Conservation (phyloP, 495 filamentous ascomycete genomes). For the Penicillium antarcticum region DNA sequence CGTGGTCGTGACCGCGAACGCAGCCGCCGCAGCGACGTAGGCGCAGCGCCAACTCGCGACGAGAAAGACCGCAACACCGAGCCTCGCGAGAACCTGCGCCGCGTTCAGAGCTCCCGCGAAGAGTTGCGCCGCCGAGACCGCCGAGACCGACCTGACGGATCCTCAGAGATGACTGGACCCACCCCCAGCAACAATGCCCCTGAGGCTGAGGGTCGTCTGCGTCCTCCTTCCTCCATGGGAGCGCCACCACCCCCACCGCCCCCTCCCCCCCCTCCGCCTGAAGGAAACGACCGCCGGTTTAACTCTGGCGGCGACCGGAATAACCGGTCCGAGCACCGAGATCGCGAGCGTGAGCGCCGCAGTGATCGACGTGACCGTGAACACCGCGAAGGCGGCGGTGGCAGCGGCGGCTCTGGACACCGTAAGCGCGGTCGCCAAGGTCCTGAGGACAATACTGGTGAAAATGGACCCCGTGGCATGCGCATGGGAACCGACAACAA, state of each 20-base stretch:
- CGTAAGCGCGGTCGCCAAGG: constrained; percentile 42
- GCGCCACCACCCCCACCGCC: constrained; percentile 32
- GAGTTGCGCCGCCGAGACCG: constrained; percentile 43
- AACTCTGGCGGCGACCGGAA: constrained; percentile 33
- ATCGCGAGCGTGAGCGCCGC: constrained; percentile 39
- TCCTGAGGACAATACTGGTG: constrained; percentile 27
- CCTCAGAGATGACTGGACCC: constrained; percentile 13
- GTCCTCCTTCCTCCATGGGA: constrained; percentile 37
- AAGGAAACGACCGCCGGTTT: constrained; percentile 39
- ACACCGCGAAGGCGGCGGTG: constrained; percentile 28
- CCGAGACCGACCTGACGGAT: constrained; percentile 28
- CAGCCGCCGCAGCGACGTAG: constrained; percentile 36
- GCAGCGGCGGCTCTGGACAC: constrained; percentile 27
- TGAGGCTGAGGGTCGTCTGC: constrained; percentile 40
- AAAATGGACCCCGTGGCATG: constrained; percentile 34
- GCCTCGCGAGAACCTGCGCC: constrained; percentile 32
- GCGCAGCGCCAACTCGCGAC: constrained; percentile 26
- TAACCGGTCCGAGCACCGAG: constrained; percentile 30
- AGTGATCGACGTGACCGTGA: constrained; percentile 43
- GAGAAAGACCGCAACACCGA: constrained; percentile 29
- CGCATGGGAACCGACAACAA: constrained; percentile 43
- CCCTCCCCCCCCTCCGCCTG: constrained; percentile 28
- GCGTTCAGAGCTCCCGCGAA: constrained; percentile 35
- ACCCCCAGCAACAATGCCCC: constrained; percentile 13
- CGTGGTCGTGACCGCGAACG: constrained; percentile 40